Base-by-base conservation (phyloP, 148 eudicot genomes). In the Vaccinium macrocarpon region DNA sequence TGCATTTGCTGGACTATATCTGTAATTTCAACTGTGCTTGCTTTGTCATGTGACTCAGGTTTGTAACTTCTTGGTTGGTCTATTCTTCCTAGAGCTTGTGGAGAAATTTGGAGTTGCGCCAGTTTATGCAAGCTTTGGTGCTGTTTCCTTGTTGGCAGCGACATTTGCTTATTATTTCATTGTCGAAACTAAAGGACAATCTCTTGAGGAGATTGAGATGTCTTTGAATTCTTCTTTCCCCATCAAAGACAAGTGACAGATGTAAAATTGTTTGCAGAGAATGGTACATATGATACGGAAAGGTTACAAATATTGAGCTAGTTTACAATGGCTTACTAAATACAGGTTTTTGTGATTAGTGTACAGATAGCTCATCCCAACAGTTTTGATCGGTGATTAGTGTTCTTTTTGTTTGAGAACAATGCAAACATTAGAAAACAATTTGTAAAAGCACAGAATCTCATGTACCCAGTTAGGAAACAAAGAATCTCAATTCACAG, bases 141-240 rank as follows among this genome's bases (percentile, higher is more conserved):
- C 76, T 4, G 88, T 91, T 53, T 95, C 98, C 15, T 85, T 95
- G 88, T 62, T 89, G 76, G 92, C 95, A 35, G 94, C 96, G 32
- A 52, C 85, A 55, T 95, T 95, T 83, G 89, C 94, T 19, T 92
- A 85, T 50, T 86, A 70, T 68, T 91, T 87, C 76, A 84, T 89
- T 15, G 91, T 93, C 19, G 96, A 95, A 90, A 95, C 98, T 21
- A 91, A 88, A 91, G 98, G 98, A 53, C 91, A 95, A 61, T 95
- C 98, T 49, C 96, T 95, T 52, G 98, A 95, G 88, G 94, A 92
- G 85, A 95, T 95, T 48, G 96, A 93, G 87, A 87, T 90, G 88
- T 92, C 95, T 27, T 82, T 92, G n/a, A 90, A 88, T 82, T 78
- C 93, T 64, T 77, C 88, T 74, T 87, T 83, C 57, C 82, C 74